Conservation (phyloP, 257 asterid genomes). For the Solanum appendiculatum region DNA sequence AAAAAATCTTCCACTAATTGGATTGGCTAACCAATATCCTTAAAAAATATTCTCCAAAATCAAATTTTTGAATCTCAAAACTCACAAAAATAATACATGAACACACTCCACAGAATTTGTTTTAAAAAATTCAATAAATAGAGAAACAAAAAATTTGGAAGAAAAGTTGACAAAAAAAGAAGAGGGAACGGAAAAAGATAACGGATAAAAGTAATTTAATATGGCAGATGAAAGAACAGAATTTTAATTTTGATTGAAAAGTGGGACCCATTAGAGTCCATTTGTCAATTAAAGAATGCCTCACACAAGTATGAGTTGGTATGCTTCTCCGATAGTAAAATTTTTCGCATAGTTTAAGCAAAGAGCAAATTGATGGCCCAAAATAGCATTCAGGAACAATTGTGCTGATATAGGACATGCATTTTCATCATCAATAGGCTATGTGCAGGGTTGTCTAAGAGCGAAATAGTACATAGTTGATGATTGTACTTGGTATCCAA, state of each 20-base stretch:
- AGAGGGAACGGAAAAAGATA: too few species aligned
- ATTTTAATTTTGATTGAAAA: too few species aligned
- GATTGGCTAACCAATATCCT: neutral
- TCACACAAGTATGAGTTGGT: neutral
- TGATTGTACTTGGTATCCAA: neutral
- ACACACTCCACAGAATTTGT: fast-evolving
- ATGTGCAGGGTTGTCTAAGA: neutral
- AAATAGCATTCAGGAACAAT: neutral
- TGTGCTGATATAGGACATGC: neutral
- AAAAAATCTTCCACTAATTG: neutral
- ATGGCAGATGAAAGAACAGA: too few species aligned
- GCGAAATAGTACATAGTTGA: neutral
- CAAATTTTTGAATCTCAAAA: too few species aligned
- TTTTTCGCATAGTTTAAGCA: too few species aligned
- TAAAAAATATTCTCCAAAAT: neutral
- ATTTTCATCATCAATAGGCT: neutral
- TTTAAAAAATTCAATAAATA: too few species aligned
- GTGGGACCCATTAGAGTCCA: neutral
- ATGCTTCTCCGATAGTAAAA: too few species aligned
- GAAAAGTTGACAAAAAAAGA: neutral
- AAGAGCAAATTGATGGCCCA: neutral
- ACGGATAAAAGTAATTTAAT: too few species aligned
- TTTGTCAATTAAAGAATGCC: neutral
- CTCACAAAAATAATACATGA: too few species aligned
- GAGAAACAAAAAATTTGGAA: neutral